phyloP scores from a whole-genome alignment of 2,329 filamentous ascomycete species.

The Atkinsonella hypoxylon region DNA sequence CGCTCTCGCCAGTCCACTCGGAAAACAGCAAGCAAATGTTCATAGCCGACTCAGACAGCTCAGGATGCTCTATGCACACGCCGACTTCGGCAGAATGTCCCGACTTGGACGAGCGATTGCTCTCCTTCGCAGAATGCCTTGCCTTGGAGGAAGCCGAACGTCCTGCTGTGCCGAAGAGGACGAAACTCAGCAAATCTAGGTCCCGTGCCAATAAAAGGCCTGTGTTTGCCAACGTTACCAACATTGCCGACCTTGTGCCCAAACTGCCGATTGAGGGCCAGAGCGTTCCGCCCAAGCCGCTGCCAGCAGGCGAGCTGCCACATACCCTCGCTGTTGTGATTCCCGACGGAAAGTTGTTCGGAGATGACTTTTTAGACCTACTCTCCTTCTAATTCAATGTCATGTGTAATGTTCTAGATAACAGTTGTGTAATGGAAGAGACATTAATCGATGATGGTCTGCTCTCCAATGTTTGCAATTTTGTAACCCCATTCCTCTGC shows the following conservation, averaged over 20 bases:
- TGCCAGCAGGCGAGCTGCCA: neutral
- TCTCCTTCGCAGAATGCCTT: neutral
- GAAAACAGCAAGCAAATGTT: neutral
- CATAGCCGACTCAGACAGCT: neutral
- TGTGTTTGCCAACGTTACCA: neutral
- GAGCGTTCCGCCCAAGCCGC: neutral
- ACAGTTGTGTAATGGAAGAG: neutral
- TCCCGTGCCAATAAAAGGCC: neutral
- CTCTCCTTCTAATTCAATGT: neutral
- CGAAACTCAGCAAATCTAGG: no score
- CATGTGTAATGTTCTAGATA: neutral
- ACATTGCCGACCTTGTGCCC: neutral
- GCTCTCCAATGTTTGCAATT: no score
- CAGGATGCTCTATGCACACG: neutral
- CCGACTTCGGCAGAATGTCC: neutral
- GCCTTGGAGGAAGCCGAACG: neutral
- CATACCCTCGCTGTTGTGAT: conserved; percentile 2
- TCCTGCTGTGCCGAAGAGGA: neutral
- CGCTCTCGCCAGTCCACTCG: neutral
- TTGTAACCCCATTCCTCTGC: no score
- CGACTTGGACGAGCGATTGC: neutral
- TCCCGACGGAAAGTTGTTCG: conserved; percentile 1
- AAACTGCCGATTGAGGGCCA: neutral
- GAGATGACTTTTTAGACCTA: neutral
- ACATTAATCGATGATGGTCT: no score